phyloP scores from a whole-genome alignment of 2,329 filamentous ascomycete genomes.

The Diaporthe amygdali region DNA sequence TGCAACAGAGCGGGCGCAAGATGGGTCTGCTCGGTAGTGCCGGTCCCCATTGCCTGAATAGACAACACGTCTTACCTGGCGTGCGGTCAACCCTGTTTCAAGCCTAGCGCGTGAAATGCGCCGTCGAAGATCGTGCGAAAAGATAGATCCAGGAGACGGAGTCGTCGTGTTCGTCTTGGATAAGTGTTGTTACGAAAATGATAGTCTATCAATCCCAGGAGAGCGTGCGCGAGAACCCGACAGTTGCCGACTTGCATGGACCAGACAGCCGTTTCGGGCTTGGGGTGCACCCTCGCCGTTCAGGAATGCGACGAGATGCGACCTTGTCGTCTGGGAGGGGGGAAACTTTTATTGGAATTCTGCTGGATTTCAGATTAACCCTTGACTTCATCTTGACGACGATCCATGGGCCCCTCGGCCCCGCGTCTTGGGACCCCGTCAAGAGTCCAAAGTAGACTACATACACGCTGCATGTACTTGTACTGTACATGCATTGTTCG shows the following conservation, averaged over 20 bases:
- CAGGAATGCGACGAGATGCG: conserved; percentile 2
- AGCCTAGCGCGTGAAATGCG: conserved; percentile 2
- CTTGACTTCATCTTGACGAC: conserved; percentile 1
- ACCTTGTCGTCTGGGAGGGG: background rate
- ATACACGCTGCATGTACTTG: background rate
- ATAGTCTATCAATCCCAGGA: background rate
- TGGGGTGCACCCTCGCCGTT: background rate
- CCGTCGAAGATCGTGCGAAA: conserved; percentile 8
- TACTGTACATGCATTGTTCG: conserved; percentile 1
- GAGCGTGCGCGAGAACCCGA: conserved; percentile 3
- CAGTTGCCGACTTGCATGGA: conserved; percentile 9
- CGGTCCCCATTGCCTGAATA: conserved; percentile 9
- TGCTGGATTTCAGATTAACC: background rate
- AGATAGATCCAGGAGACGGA: background rate
- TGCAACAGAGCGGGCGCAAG: conserved; percentile 11
- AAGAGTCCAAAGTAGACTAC: background rate
- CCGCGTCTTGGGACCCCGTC: conserved; percentile 5
- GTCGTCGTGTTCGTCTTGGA: background rate
- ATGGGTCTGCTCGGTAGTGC: conserved; percentile 9
- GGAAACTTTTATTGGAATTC: background rate
- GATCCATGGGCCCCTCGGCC: conserved; percentile 13
- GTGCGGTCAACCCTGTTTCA: conserved; percentile 9
- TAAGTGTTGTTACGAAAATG: conserved; percentile 3
- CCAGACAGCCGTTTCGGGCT: conserved; percentile 1
- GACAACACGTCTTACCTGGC: background rate